Percentiles rank a stretch among this genome's conserved stretches.
These are phyloP conservation scores for Phaeomoniella chlamydospora DNA, from an alignment of 2,329 filamentous ascomycete species.

Conservation along the genomic window DNA sequence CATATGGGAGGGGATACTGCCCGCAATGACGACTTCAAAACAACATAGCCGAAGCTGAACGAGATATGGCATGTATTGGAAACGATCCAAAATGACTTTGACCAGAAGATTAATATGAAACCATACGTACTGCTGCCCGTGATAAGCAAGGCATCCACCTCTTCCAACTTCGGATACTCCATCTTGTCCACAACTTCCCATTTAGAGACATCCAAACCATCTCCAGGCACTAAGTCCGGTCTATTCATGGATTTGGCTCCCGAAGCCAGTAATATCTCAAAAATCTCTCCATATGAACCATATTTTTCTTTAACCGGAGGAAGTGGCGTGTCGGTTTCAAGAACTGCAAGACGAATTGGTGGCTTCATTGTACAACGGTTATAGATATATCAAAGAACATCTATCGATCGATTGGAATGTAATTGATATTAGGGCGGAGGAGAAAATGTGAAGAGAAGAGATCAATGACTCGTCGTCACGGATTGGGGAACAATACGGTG, in stretches of 20 bases:
- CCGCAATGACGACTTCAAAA: no score
- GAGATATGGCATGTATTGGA: no score
- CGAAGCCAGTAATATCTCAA: slow-evolving; percentile 42
- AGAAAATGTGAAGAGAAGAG: no score
- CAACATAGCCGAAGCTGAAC: no score
- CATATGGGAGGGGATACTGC: no score
- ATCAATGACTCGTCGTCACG: no score
- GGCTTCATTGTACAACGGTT: slow-evolving; percentile 19
- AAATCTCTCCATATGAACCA: slow-evolving; percentile 59
- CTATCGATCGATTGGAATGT: no score
- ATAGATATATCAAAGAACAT: no score
- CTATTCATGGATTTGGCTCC: slow-evolving; percentile 33
- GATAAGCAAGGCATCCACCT: slow-evolving; percentile 70
- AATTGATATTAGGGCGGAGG: no score
- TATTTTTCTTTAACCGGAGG: slow-evolving; percentile 49
- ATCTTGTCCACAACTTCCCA: slow-evolving; percentile 53
- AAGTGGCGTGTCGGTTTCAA: slow-evolving; percentile 74
- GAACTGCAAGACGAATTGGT: slow-evolving; percentile 64
- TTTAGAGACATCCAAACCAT: slow-evolving; percentile 42
- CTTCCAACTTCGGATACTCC: slow-evolving; percentile 56
- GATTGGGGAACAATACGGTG: no score
- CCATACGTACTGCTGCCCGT: slow-evolving; percentile 49
- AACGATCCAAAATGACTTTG: no score
- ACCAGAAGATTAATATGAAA: no score
- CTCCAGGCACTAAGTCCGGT: slow-evolving; percentile 18